These are phyloP conservation scores for Agarophyton chilense DNA, from an alignment of 23 red algal genomes.

Conservation along the genomic window DNA sequence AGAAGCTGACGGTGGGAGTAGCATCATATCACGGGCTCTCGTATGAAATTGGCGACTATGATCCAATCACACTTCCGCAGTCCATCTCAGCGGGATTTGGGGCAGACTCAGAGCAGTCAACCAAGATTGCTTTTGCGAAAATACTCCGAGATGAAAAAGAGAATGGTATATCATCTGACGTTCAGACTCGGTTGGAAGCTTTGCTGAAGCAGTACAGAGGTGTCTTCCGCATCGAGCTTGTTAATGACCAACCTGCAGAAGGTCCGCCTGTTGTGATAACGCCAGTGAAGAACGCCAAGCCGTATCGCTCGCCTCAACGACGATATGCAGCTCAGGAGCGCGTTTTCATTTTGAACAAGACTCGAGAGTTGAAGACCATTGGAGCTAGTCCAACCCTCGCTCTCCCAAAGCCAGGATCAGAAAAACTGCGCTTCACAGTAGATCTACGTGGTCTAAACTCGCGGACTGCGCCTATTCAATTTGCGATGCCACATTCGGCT, in stretches of 20 bases:
- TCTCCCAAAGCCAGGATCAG: conserved; percentile 37
- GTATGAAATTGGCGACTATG: neutral
- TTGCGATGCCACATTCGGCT: conserved; percentile 21
- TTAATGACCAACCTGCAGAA: neutral
- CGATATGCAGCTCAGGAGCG: neutral
- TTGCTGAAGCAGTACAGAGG: neutral
- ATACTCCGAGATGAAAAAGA: no score
- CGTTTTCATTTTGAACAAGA: neutral
- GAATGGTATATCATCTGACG: neutral
- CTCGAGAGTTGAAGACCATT: neutral
- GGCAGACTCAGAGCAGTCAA: neutral
- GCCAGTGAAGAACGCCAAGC: neutral
- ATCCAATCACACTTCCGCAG: conserved; percentile 9
- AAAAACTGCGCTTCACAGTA: conserved; percentile 36
- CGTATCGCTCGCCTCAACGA: neutral
- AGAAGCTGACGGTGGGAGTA: neutral
- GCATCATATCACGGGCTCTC: neutral
- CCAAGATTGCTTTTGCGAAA: neutral
- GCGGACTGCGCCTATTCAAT: conserved; percentile 9
- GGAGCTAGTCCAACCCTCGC: conserved; percentile 19
- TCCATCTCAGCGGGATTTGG: conserved; percentile 3
- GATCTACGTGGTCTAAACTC: conserved; percentile 31
- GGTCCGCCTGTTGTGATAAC: neutral
- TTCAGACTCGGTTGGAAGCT: neutral
- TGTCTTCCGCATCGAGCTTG: neutral